Conservation (phyloP, 2,329 filamentous ascomycete genomes). For the Diaporthe sp. region DNA sequence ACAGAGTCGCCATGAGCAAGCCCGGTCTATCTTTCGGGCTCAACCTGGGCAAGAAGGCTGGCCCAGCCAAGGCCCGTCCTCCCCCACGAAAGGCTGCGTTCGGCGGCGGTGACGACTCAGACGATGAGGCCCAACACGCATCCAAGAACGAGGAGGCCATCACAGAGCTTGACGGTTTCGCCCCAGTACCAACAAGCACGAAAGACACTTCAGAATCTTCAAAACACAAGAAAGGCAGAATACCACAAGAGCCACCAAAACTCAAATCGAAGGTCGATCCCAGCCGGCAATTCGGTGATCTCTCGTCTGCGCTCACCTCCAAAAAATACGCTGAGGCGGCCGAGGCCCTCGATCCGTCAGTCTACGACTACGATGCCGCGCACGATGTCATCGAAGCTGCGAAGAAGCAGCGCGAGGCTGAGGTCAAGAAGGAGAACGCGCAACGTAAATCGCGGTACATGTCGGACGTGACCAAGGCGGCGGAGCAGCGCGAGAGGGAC, state of each 20-base stretch:
- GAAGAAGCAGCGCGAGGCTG: slow-evolving; percentile 63
- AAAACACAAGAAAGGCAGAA: slow-evolving; percentile 47
- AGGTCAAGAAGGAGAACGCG: slow-evolving; percentile 63
- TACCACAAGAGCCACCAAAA: slow-evolving; percentile 56
- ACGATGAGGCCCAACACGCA: slow-evolving; percentile 63
- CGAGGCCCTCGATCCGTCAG: slow-evolving; percentile 75
- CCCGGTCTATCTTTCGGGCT: slow-evolving; percentile 67
- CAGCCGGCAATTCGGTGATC: slow-evolving; percentile 70
- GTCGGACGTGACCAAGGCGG: slow-evolving; percentile 78
- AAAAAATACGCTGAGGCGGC: slow-evolving; percentile 75
- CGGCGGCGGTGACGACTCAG: slow-evolving; percentile 69
- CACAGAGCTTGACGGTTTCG: slow-evolving; percentile 69
- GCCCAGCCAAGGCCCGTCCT: slow-evolving; percentile 61
- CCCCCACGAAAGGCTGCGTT: slow-evolving; percentile 69
- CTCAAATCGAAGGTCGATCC: slow-evolving; percentile 57
- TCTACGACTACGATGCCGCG: slow-evolving; percentile 88
- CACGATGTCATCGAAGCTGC: slow-evolving; percentile 82
- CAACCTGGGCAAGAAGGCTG: slow-evolving; percentile 70
- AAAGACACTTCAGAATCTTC: not conserved
- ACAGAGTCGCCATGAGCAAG: slow-evolving; percentile 56
- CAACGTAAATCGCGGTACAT: slow-evolving; percentile 84
- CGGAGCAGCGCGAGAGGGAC: slow-evolving; percentile 82
- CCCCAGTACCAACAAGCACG: slow-evolving; percentile 43
- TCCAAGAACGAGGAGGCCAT: slow-evolving; percentile 58
- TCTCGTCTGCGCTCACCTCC: slow-evolving; percentile 74